These are phyloP conservation scores for Sporisorium iseilematis-ciliati DNA, from an alignment of 1,284 basidiomycete species.

Conservation along the genomic window DNA sequence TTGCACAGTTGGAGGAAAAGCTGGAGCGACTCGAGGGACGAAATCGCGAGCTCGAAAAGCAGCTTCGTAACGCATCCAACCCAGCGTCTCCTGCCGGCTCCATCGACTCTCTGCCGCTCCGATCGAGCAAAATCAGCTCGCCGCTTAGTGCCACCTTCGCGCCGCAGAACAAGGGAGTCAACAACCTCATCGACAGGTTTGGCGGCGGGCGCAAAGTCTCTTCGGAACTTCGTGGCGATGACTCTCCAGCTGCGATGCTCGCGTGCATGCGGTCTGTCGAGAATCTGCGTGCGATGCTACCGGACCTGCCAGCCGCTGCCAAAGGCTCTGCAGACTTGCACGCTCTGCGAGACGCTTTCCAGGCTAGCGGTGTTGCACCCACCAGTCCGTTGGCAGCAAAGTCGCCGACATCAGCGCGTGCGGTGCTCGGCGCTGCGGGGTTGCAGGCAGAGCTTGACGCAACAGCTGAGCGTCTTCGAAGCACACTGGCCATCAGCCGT, in stretches of 20 bases:
- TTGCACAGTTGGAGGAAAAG: slow-evolving; percentile 28
- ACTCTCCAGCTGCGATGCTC: slow-evolving; percentile 23
- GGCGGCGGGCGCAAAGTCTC: slow-evolving; percentile 34
- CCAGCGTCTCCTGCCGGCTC: slow-evolving; percentile 22
- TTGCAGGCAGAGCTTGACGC: slow-evolving; percentile 38
- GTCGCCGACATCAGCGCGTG: slow-evolving; percentile 18
- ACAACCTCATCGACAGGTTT: slow-evolving; percentile 44
- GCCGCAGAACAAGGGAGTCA: slow-evolving; percentile 36
- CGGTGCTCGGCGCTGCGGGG: slow-evolving; percentile 13
- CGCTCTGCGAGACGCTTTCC: slow-evolving; percentile 39
- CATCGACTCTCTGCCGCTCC: slow-evolving; percentile 17
- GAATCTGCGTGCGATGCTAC: slow-evolving; percentile 37
- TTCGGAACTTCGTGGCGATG: slow-evolving; percentile 29
- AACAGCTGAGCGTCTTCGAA: slow-evolving; percentile 21
- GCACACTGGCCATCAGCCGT: slow-evolving; percentile 37
- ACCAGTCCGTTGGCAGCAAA: slow-evolving; percentile 7
- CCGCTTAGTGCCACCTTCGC: slow-evolving; percentile 13
- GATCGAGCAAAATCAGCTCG: slow-evolving; percentile 17
- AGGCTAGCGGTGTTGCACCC: slow-evolving; percentile 5
- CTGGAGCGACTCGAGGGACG: slow-evolving; percentile 17
- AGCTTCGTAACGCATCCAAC: slow-evolving; percentile 16
- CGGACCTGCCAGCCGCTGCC: slow-evolving; percentile 30
- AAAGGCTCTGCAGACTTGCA: slow-evolving; percentile 30
- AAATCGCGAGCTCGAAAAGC: slow-evolving; percentile 32
- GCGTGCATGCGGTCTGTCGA: slow-evolving; percentile 28